These are phyloP conservation scores for Fomitiporia mediterranea DNA, from an alignment of 1,284 basidiomycete species.

Conservation along the genomic window DNA sequence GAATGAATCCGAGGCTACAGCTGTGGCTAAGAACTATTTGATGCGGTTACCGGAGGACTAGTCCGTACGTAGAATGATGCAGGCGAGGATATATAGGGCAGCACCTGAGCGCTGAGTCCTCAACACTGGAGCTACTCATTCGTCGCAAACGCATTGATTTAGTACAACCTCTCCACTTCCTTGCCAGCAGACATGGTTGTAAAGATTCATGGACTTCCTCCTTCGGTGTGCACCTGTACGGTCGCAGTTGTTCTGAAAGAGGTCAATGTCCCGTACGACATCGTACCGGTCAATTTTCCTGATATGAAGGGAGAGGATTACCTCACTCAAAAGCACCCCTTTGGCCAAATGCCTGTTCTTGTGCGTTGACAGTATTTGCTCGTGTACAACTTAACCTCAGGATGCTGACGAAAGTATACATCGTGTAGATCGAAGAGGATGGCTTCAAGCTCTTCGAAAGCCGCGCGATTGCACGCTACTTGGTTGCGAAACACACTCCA, in stretches of 20 bases:
- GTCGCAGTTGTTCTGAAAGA: constrained; percentile 20
- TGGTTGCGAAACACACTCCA: constrained; percentile 28
- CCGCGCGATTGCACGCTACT: constrained; percentile 33
- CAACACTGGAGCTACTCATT: no score
- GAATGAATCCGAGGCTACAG: no score
- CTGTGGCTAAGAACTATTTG: no score
- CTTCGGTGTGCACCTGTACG: constrained; percentile 18
- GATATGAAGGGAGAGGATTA: constrained; percentile 47
- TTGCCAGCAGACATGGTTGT: constrained; percentile 16
- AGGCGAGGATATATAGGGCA: no score
- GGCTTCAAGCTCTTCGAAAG: constrained; percentile 27
- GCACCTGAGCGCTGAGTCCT: no score
- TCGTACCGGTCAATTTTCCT: constrained; percentile 20
- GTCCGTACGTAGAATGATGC: no score
- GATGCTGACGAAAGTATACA: constrained; percentile 26
- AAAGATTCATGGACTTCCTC: constrained; percentile 22
- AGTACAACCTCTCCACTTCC: not conserved
- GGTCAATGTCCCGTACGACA: constrained; percentile 21
- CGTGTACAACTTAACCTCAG: not conserved
- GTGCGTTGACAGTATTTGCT: not conserved
- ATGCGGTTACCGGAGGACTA: no score
- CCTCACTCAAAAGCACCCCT: constrained; percentile 48
- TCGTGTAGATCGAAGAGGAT: constrained; percentile 21
- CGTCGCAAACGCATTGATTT: no score
- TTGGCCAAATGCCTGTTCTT: constrained; percentile 57